A percentile compares a stretch with the other conserved stretches of the same genome.
Conservation (phyloP, 257 asterid species). For the Solanum piurae region DNA sequence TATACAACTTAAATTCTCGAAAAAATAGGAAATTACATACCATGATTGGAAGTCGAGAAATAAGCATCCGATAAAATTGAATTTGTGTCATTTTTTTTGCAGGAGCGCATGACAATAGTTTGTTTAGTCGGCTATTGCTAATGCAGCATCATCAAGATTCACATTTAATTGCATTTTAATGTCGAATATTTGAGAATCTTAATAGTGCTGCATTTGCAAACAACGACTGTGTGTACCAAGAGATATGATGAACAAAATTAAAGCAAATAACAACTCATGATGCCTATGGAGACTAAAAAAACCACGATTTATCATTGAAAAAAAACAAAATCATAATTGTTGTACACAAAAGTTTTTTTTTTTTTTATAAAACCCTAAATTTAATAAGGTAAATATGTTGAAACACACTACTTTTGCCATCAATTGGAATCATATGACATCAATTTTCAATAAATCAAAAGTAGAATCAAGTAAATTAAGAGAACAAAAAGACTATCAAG, state of each 20-base stretch:
- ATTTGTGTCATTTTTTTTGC: conserved; percentile 29
- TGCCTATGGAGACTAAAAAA: not conserved
- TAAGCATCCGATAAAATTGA: not conserved
- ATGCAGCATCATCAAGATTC: conserved; percentile 11
- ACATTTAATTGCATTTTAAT: not conserved
- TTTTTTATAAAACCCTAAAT: not conserved
- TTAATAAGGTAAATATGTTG: not conserved
- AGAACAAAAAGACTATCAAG: not conserved
- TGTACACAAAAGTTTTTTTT: not conserved
- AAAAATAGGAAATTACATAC: not conserved
- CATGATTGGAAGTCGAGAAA: too few relatives aligned
- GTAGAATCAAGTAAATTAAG: not conserved
- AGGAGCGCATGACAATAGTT: conserved; percentile 27
- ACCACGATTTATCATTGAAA: not conserved
- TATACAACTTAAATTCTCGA: not conserved
- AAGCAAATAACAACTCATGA: not conserved
- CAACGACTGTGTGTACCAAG: not conserved
- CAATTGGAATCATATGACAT: not conserved
- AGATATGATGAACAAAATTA: not conserved
- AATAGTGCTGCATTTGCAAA: conserved; percentile 5
- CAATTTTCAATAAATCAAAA: not conserved
- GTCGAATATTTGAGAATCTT: not conserved
- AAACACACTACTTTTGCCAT: not conserved
- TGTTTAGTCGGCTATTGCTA: not conserved
- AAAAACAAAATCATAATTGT: not conserved